Evolutionary conservation across 768 basidiomycete species (phyloP).

Genomic region (Podaxis sp.): DNA sequence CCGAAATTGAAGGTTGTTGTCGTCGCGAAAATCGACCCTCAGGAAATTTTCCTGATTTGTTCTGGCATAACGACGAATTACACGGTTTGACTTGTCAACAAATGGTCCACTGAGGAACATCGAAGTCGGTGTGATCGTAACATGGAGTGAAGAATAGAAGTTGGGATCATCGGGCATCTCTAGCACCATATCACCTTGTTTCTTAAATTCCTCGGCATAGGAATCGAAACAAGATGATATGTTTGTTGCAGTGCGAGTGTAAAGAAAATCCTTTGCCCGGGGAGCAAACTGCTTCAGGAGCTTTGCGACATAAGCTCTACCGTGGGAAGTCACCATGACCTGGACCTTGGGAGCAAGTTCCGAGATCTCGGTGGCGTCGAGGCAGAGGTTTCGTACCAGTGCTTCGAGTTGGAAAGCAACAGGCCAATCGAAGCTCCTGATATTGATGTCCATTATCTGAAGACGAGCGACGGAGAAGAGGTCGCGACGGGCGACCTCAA

Average conservation of each 20-base stretch:
- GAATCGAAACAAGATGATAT: slow-evolving; percentile 27
- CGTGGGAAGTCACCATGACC: slow-evolving; percentile 27
- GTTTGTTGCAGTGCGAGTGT: slow-evolving; percentile 22
- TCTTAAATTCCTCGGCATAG: slow-evolving; percentile 28
- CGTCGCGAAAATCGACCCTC: slow-evolving; percentile 64
- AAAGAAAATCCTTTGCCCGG: slow-evolving; percentile 24
- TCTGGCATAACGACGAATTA: slow-evolving; percentile 51
- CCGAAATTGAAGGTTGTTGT: slow-evolving; percentile 50
- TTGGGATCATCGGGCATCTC: slow-evolving; percentile 28
- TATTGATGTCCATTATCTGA: slow-evolving; percentile 28
- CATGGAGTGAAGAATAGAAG: slow-evolving; percentile 27
- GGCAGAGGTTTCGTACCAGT: slow-evolving; percentile 33
- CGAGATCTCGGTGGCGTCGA: slow-evolving; percentile 52
- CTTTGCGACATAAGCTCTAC: slow-evolving; percentile 33
- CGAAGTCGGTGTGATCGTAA: slow-evolving; percentile 53
- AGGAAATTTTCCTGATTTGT: slow-evolving; percentile 54
- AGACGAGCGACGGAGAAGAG: slow-evolving; percentile 43
- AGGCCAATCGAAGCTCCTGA: slow-evolving; percentile 39
- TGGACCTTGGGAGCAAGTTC: slow-evolving; percentile 35
- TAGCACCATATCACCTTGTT: slow-evolving; percentile 22
- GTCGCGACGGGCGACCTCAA: slow-evolving; percentile 37
- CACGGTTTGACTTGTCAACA: slow-evolving; percentile 59
- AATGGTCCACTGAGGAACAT: slow-evolving; percentile 54
- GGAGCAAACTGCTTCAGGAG: slow-evolving; percentile 41
- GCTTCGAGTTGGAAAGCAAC: slow-evolving; percentile 61